Base-by-base conservation (phyloP, 345 rosid genomes). In the Aquilaria sinensis region DNA sequence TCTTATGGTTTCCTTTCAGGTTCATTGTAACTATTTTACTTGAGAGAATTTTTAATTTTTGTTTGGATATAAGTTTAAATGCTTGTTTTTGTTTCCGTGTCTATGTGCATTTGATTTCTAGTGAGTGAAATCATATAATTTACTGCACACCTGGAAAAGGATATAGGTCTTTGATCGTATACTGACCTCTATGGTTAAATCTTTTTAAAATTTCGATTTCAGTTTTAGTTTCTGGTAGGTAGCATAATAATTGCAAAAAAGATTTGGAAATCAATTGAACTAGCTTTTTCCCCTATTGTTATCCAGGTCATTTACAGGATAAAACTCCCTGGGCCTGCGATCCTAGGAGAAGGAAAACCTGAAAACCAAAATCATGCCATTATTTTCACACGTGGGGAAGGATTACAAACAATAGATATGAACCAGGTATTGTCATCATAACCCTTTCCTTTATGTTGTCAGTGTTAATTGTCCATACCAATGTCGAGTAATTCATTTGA, bases 291-390 rank as follows among this genome's bases (percentile, higher is more conserved):
- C 8, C 43, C 43, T 37, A 37, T 37, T 71, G 68, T 58, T 48
- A 23, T 51, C n/a, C 84, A 95, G 99, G 94, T 89, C 72, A 85
- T 95, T 69, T 95, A 95, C 75, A 75, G 87, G 66, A 95, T 95
- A 57, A 87, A 75, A 74, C 98, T 95, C 75, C 99, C 99, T 3
- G 99, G 99, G 66, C 88, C 88, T 76, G 92, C 99, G 54, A 95
- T 87, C 58, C 75, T 95, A 80, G 99, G 99, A 51, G 99, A 95
- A 75, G 99, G 99, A 64, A 95, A 95, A 75, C 98, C 99, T 51
- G 99, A 95, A 83, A 95, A 95, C 77, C 98, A 95, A 70, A 91
- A 95, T 67, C 98, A 95, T 77, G 99, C 99, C 53, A 77, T 95
- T 69, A 91, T 95, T 15, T 95, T 95, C 68, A 78, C 99, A 46